phyloP scores from a whole-genome alignment of 352 stramenopile species.

The Globisporangium echinulatum region DNA sequence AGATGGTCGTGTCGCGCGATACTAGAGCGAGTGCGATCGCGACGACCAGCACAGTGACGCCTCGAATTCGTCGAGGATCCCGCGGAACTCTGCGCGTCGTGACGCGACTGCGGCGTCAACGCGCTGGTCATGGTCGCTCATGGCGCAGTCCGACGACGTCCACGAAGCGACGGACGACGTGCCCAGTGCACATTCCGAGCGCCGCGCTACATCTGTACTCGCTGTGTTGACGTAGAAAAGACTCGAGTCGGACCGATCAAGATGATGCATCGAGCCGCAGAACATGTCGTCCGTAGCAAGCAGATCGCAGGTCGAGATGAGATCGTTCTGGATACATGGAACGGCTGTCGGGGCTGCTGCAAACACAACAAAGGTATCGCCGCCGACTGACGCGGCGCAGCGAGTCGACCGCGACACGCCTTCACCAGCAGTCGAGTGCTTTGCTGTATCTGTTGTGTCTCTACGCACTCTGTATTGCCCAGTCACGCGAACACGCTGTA shows the following conservation, averaged over 20 bases:
- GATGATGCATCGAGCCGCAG: no score
- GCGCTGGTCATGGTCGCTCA: no score
- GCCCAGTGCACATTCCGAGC: no score
- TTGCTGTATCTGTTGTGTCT: not conserved
- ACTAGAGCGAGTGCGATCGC: not conserved
- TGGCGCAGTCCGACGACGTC: not conserved
- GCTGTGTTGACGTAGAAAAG: no score
- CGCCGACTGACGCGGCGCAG: no score
- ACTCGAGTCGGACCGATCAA: no score
- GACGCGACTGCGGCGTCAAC: not conserved
- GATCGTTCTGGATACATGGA: not conserved
- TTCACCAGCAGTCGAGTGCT: no score
- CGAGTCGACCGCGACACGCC: no score
- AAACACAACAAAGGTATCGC: not conserved
- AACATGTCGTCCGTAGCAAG: no score
- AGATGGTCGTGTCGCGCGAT: not conserved
- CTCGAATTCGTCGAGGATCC: not conserved
- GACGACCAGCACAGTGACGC: not conserved
- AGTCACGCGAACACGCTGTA: not conserved
- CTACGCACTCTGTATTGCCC: not conserved
- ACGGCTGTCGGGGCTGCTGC: not conserved
- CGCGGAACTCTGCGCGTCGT: not conserved
- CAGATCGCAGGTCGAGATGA: not conserved
- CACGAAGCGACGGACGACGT: no score
- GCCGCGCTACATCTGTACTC: no score